Evolutionary conservation across 345 rosid species (phyloP).

Genomic region (Populus ilicifolia): DNA sequence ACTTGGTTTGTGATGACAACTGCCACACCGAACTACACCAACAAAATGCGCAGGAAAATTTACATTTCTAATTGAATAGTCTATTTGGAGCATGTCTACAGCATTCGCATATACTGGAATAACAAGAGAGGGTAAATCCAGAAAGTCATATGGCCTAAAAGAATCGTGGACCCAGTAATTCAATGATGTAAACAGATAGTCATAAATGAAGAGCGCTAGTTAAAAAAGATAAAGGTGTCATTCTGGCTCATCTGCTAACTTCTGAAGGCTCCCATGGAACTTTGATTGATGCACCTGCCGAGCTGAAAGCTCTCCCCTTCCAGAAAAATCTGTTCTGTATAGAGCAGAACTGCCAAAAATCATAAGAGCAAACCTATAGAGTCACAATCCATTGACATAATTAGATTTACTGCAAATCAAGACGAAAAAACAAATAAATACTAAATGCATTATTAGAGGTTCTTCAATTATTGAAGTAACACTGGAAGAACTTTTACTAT

Average conservation of each 20-base stretch:
- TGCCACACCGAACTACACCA: slow-evolving; percentile 81
- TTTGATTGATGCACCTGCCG: slow-evolving; percentile 98
- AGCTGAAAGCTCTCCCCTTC: slow-evolving; percentile 94
- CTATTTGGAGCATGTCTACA: background rate
- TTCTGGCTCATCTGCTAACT: slow-evolving; percentile 87
- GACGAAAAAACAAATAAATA: background rate
- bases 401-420: background rate
- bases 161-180: background rate
- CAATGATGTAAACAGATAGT: background rate
- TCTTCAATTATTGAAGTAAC: background rate
- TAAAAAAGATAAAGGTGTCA: background rate
- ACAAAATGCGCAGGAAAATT: background rate
- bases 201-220: background rate
- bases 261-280: slow-evolving; percentile 92
- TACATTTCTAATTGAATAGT: background rate
- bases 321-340: slow-evolving; percentile 89
- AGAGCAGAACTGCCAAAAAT: slow-evolving; percentile 92
- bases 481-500: background rate
- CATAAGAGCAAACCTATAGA: slow-evolving; percentile 79
- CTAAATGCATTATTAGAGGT: background rate
- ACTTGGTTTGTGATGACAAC: slow-evolving; percentile 94
- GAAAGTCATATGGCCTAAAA: background rate
- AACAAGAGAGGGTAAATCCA: background rate
- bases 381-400: background rate
- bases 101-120: background rate